Percentiles rank a stretch among this genome's conserved stretches.
These are phyloP conservation scores for Dothistroma septosporum DNA, from an alignment of 2,329 filamentous ascomycete genomes.

Conservation along the genomic window DNA sequence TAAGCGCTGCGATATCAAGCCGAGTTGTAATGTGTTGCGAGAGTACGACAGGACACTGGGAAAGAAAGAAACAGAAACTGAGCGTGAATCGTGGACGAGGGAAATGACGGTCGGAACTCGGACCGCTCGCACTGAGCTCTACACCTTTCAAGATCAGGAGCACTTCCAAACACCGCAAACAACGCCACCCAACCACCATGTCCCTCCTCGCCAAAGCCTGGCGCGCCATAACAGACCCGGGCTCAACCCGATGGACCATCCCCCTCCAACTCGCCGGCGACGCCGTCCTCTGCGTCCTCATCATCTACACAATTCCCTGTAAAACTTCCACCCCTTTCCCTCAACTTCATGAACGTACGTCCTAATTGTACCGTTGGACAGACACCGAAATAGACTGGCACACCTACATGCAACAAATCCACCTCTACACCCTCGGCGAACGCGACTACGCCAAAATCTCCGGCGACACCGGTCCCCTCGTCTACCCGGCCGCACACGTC, in stretches of 20 bases:
- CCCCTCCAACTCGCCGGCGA: constrained; percentile 66
- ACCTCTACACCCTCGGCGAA: constrained; percentile 75
- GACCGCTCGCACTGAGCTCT: background rate
- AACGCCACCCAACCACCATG: constrained; percentile 27
- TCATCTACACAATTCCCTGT: constrained; percentile 84
- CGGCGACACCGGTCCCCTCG: constrained; percentile 85
- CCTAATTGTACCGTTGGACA: too few species aligned
- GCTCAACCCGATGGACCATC: constrained; percentile 60
- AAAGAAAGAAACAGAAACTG: background rate
- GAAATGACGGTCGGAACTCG: background rate
- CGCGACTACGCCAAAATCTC: constrained; percentile 81
- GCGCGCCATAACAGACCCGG: constrained; percentile 50
- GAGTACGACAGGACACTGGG: background rate
- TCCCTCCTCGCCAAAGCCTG: constrained; percentile 36
- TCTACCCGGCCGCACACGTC: constrained; percentile 92
- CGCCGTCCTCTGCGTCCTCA: constrained; percentile 63
- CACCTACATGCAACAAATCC: constrained; percentile 92
- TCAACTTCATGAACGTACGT: too few species aligned
- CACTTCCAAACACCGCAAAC: background rate
- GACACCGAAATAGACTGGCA: constrained; percentile 98
- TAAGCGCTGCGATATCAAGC: background rate
- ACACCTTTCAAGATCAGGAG: background rate
- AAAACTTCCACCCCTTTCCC: constrained; percentile 35
- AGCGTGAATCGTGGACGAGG: background rate
- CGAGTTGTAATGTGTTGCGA: background rate